Percentiles rank a stretch among this genome's conserved stretches.
Conservation (phyloP, 2,329 filamentous ascomycete species). For the Macrophomina phaseolina region DNA sequence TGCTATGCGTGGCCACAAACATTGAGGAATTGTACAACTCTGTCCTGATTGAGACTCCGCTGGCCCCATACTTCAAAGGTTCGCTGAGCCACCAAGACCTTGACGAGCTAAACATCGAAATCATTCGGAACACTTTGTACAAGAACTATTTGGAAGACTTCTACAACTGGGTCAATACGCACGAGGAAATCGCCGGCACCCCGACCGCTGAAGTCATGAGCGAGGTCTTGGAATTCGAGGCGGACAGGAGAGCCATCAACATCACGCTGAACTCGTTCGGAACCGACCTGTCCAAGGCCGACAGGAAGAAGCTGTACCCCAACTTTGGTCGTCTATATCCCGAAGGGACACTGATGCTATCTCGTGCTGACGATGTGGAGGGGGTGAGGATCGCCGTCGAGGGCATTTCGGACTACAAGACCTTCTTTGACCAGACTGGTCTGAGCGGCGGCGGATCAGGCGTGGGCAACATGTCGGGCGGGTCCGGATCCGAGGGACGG, state of each 20-base stretch:
- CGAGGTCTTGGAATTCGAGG: constrained; percentile 95
- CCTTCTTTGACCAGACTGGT: constrained; percentile 91
- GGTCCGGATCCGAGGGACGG: constrained; percentile 78
- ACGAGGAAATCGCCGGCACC: constrained; percentile 84
- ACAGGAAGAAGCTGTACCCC: constrained; percentile 96
- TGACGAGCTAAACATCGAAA: constrained; percentile 99
- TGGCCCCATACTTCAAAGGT: constrained; percentile 97
- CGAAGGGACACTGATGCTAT: constrained; percentile 93
- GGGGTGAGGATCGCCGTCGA: constrained; percentile 93
- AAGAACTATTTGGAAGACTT: constrained; percentile 99
- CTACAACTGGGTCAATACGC: constrained; percentile 88
- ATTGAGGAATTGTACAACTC: constrained; percentile 99
- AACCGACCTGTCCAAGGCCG: constrained; percentile 90
- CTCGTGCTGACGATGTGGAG: constrained; percentile 91
- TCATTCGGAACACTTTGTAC: constrained; percentile 96
- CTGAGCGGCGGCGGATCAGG: constrained; percentile 73
- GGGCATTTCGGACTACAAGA: constrained; percentile 90
- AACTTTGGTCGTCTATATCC: constrained; percentile 89
- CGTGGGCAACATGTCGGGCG: constrained; percentile 83
- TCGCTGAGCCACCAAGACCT: constrained; percentile 95
- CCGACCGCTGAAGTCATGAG: constrained; percentile 95
- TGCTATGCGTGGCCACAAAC: constrained; percentile 96
- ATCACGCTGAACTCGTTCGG: constrained; percentile 99
- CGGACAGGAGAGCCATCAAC: constrained; percentile 95
- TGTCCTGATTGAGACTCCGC: constrained; percentile 92